Conservation (phyloP, 2,329 filamentous ascomycete species). For the Microsporum ferrugineum region DNA sequence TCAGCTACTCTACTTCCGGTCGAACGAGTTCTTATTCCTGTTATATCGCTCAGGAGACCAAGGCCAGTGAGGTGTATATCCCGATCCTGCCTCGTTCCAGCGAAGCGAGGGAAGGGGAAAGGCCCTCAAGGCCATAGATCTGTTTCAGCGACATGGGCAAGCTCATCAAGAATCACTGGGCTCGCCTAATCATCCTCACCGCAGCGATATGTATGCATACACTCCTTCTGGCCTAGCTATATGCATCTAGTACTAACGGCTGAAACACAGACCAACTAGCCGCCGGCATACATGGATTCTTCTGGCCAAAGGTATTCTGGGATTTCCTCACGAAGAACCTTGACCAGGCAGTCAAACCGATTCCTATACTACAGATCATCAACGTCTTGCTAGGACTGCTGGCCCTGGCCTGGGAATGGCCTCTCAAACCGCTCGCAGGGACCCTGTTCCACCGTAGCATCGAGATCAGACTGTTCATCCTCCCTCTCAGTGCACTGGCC, state of each 20-base stretch:
- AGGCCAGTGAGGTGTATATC: background rate
- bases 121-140: background rate
- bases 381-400: slow-evolving; percentile 73
- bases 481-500: slow-evolving; percentile 65
- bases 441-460: slow-evolving; percentile 73
- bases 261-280: slow-evolving; percentile 62
- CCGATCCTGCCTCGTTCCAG: background rate
- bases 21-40: background rate
- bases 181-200: slow-evolving; percentile 80
- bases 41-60: background rate
- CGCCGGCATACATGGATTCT: slow-evolving; percentile 74
- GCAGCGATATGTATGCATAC: slow-evolving; percentile 57
- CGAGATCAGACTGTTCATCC: slow-evolving; percentile 68
- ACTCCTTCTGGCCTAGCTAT: slow-evolving; percentile 11
- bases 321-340: slow-evolving; percentile 89
- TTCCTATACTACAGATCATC: slow-evolving; percentile 81
- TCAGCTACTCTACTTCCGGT: background rate
- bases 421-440: slow-evolving; percentile 64
- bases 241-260: background rate
- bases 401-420: slow-evolving; percentile 84
- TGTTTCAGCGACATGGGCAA: slow-evolving; percentile 58
- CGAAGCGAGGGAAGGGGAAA: background rate
- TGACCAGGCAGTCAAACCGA: slow-evolving; percentile 70
- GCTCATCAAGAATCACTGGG: slow-evolving; percentile 99
- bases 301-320: slow-evolving; percentile 99